Evolutionary conservation across 2,329 filamentous ascomycete genomes (phyloP).

Genomic region (Stagonosporopsis chrysanthemi): DNA sequence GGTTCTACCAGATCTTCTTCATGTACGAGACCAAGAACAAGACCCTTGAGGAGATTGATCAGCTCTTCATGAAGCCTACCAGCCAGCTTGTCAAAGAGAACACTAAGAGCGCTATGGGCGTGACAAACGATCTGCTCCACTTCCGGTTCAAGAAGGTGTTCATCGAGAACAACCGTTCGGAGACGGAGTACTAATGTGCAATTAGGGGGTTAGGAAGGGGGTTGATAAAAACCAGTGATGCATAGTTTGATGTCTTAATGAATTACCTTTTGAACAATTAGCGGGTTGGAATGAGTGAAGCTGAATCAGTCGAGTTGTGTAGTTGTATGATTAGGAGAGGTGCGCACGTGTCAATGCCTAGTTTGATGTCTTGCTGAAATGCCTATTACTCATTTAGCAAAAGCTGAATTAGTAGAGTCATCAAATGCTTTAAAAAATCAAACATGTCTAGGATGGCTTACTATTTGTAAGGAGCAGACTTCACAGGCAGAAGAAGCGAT

Average conservation of each 20-base stretch:
- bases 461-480: too few relatives aligned
- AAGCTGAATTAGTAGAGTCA: too few relatives aligned
- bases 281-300: too few relatives aligned
- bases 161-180: conserved; percentile 41
- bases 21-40: conserved; percentile 78
- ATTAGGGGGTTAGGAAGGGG: not conserved
- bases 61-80: conserved; percentile 70
- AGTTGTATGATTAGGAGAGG: too few relatives aligned
- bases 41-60: conserved; percentile 74
- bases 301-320: too few relatives aligned
- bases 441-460: too few relatives aligned
- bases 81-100: conserved; percentile 63
- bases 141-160: conserved; percentile 60
- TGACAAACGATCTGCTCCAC: conserved; percentile 54
- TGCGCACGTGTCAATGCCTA: too few relatives aligned
- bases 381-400: too few relatives aligned
- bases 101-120: conserved; percentile 53
- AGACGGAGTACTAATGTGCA: conserved; percentile 8
- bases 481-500: too few relatives aligned
- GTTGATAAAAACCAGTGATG: not conserved
- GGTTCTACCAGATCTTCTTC: conserved; percentile 76
- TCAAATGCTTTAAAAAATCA: too few relatives aligned
- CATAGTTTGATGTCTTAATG: not conserved
- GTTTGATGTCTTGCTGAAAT: too few relatives aligned
- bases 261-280: conserved; percentile 5